Evolutionary conservation across 2,329 filamentous ascomycete species (phyloP).

Genomic region (Cordyceps fumosorosea): DNA sequence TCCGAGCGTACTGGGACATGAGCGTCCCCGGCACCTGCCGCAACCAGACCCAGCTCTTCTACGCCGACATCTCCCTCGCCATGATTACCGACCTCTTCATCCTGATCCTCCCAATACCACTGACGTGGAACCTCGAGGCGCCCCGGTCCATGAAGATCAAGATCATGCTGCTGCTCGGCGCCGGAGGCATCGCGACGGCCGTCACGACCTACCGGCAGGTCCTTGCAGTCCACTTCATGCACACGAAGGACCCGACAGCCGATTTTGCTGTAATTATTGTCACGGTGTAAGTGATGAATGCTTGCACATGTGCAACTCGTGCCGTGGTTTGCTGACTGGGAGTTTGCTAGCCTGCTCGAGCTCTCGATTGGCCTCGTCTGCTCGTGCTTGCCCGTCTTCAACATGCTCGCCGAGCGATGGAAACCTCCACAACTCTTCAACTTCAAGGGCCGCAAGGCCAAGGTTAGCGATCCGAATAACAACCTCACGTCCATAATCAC

Average conservation of each 20-base stretch:
- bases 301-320: not conserved
- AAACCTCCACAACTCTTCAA: not conserved
- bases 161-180: conserved; percentile 24
- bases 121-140: conserved; percentile 25
- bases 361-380: conserved; percentile 18
- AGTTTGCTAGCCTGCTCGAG: conserved; percentile 11
- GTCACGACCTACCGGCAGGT: conserved; percentile 24
- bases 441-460: not conserved
- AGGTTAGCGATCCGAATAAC: not conserved
- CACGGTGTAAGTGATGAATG: not conserved
- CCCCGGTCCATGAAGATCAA: conserved; percentile 26
- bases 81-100: conserved; percentile 28
- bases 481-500: not conserved
- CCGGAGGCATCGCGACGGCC: conserved; percentile 23
- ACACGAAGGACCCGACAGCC: conserved; percentile 19
- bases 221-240: conserved; percentile 18
- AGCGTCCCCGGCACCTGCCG: conserved; percentile 22
- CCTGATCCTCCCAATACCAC: conserved; percentile 26
- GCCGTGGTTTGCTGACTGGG: not conserved
- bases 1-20: conserved; percentile 27
- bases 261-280: conserved; percentile 19
- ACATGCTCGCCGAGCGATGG: conserved; percentile 15
- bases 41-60: conserved; percentile 26
- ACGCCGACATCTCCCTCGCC: conserved; percentile 25
- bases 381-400: conserved; percentile 16